Conservation (phyloP, 2,329 filamentous ascomycete genomes). For the Mollisiaceae sp. region DNA sequence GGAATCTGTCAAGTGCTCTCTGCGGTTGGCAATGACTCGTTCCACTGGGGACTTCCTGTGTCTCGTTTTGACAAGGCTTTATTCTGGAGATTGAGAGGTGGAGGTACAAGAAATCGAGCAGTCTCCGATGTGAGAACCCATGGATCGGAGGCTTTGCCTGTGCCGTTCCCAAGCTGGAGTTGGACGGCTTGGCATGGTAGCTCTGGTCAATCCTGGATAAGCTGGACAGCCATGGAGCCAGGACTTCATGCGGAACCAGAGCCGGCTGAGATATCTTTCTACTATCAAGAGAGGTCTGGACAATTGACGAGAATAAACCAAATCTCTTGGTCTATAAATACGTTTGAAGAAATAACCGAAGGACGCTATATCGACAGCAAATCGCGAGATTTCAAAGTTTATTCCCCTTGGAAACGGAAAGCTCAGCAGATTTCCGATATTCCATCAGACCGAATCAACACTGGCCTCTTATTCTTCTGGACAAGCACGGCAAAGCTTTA, state of each 20-base stretch:
- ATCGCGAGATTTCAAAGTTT: neutral
- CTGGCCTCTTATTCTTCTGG: neutral
- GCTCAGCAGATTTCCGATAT: neutral
- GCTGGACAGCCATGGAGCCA: neutral
- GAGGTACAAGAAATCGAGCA: conserved; percentile 7
- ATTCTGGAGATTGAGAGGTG: neutral
- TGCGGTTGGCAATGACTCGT: neutral
- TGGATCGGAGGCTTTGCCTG: neutral
- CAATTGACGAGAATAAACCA: neutral
- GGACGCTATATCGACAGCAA: neutral
- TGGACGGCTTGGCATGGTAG: conserved; percentile 9
- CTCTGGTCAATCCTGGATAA: neutral
- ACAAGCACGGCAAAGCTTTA: neutral
- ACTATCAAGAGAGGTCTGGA: neutral
- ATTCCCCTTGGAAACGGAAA: neutral
- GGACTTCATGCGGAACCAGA: neutral
- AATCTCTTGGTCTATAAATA: neutral
- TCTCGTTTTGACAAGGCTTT: conserved; percentile 1
- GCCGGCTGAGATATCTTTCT: neutral
- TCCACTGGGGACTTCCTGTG: conserved; percentile 15
- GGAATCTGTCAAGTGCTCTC: neutral
- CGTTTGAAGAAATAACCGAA: neutral
- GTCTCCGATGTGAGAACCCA: neutral
- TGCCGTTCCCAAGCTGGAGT: conserved; percentile 12
- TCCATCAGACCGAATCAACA: neutral